phyloP scores from a whole-genome alignment of 2,329 filamentous ascomycete species.

The Orbilia javanica region DNA sequence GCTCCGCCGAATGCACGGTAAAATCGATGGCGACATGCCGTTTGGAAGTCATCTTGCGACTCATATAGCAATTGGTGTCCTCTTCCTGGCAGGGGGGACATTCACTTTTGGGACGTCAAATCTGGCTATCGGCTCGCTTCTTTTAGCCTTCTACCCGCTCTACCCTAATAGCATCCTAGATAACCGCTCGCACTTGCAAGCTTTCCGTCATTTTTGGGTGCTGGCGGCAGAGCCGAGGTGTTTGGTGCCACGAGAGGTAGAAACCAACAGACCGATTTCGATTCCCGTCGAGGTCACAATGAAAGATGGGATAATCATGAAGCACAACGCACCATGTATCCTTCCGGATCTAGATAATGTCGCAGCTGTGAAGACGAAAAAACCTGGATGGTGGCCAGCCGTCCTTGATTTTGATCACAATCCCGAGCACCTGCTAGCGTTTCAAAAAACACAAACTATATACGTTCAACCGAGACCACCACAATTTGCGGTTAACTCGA shows the following conservation, averaged over 20 bases:
- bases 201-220: slow-evolving; percentile 97
- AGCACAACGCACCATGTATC: slow-evolving; percentile 70
- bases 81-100: slow-evolving; percentile 93
- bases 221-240: slow-evolving; percentile 90
- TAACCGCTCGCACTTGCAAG: slow-evolving; percentile 93
- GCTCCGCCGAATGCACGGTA: slow-evolving; percentile 86
- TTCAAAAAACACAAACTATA: slow-evolving; percentile 78
- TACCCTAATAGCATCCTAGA: slow-evolving; percentile 91
- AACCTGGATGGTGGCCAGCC: slow-evolving; percentile 82
- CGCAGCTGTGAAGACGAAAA: slow-evolving; percentile 72
- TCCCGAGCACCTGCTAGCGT: slow-evolving; percentile 73
- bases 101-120: slow-evolving; percentile 91
- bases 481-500: slow-evolving; percentile 73
- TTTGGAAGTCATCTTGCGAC: slow-evolving; percentile 95
- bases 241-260: slow-evolving; percentile 85
- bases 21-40: slow-evolving; percentile 83
- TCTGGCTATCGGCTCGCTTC: slow-evolving; percentile 83
- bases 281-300: slow-evolving; percentile 78
- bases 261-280: slow-evolving; percentile 82
- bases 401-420: slow-evolving; percentile 79
- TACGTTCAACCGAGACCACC: slow-evolving; percentile 78
- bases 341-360: slow-evolving; percentile 76
- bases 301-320: slow-evolving; percentile 67
- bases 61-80: slow-evolving; percentile 88
- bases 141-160: slow-evolving; percentile 93